Evolutionary conservation across 2,329 filamentous ascomycete genomes (phyloP).

Genomic region (Colletotrichum sp.): DNA sequence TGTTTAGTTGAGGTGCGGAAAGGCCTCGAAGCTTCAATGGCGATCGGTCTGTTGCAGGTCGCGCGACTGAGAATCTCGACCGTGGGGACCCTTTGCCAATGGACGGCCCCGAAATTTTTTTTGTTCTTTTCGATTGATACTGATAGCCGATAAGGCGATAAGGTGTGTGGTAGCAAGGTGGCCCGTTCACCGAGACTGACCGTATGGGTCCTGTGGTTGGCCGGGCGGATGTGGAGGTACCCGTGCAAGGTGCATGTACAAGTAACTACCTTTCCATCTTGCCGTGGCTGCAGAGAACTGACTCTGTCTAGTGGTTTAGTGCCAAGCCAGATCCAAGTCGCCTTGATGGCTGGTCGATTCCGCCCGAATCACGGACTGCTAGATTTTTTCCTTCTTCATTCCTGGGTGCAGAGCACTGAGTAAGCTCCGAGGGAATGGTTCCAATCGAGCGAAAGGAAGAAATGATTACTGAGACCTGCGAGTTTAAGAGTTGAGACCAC

Average conservation of each 20-base stretch:
- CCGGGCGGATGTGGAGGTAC: background rate
- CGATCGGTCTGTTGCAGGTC: background rate
- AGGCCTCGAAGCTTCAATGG: background rate
- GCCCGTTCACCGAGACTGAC: constrained; percentile 1
- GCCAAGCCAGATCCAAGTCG: background rate
- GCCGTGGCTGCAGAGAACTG: constrained; percentile 3
- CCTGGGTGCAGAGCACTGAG: background rate
- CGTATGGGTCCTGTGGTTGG: background rate
- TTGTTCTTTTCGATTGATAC: background rate
- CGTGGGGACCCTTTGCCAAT: background rate
- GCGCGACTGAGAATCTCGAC: background rate
- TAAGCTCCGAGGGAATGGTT: background rate
- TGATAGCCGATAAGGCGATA: constrained; percentile 18
- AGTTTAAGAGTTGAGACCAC: background rate
- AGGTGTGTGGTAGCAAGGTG: background rate
- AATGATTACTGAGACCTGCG: background rate
- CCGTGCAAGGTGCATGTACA: background rate
- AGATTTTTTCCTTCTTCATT: background rate
- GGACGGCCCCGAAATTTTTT: constrained; percentile 1
- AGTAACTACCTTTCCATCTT: background rate
- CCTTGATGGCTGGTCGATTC: background rate
- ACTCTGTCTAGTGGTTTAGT: background rate
- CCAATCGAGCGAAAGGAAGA: background rate
- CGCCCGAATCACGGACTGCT: background rate
- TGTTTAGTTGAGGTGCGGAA: background rate